Percentiles rank a stretch among this genome's conserved stretches.
These are phyloP conservation scores for Gilbertella persicaria DNA, from an alignment of 371 early-diverging fungal genomes.

Conservation along the genomic window DNA sequence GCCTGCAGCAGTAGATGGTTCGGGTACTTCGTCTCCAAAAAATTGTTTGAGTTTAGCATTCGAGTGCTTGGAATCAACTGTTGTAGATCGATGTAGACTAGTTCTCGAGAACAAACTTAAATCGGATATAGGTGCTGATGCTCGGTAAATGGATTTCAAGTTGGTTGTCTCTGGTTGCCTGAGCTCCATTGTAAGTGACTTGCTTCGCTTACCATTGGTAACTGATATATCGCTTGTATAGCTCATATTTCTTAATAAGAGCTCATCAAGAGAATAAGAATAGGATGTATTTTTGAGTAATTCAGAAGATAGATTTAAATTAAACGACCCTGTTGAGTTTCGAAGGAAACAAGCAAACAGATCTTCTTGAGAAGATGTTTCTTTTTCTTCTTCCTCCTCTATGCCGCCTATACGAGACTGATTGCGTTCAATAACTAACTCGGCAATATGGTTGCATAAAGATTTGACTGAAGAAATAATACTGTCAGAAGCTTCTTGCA, in stretches of 20 bases:
- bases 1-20: neutral
- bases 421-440: slow-evolving; percentile 21
- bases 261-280: no score
- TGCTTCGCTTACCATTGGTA: neutral
- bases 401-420: neutral
- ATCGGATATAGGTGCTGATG: neutral
- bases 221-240: no score
- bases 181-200: neutral
- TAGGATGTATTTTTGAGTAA: no score
- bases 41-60: slow-evolving; percentile 59
- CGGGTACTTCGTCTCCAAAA: slow-evolving; percentile 63
- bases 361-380: no score
- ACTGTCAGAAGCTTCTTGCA: slow-evolving; percentile 22
- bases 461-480: slow-evolving; percentile 27
- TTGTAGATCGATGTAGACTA: neutral
- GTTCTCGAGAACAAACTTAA: neutral
- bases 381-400: no score
- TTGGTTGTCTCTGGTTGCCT: neutral
- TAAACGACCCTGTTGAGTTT: no score
- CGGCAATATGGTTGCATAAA: slow-evolving; percentile 26
- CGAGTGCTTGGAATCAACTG: slow-evolving; percentile 2
- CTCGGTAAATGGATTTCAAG: neutral
- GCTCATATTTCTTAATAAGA: no score
- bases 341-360: no score
- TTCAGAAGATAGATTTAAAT: no score